Base-by-base conservation (phyloP, 1,139 yeast genomes). In the Hyphopichia burtonii region DNA sequence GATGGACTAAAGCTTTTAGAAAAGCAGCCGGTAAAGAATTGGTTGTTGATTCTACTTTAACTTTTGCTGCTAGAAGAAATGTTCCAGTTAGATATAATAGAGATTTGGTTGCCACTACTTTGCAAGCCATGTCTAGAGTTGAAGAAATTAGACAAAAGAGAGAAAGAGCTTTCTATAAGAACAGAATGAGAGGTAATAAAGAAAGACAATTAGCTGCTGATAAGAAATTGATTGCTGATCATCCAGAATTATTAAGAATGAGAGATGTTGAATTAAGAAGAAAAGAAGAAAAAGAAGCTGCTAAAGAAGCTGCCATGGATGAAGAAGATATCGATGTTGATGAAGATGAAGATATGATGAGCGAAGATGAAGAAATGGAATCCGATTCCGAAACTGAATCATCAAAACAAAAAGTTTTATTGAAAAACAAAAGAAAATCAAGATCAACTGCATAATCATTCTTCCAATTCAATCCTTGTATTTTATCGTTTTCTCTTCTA, bases 1-100 rank as follows among this genome's bases (percentile, higher is more conserved):
- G 81, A 71, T 93, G 99, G 99, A 93, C 99, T 46, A 93, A 94
- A 69, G 98, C 99, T 1, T 93, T 94, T 80, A 84, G 99, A 74
- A 93, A 93, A 68, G 96, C 98, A 47, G 98, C 98, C 40, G 99
- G 99, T 58, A 93, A 93, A 67, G 99, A 93, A 66, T 81, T 93
- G 76, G 97, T 95, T 38, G 98, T 93, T 46, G 99, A 93, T 63
- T 86, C 96, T 12, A 91, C 99, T 7, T 79, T 93, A 61, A 88
- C 98, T 1, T 93, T 94, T 67, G 96, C 96, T 46, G 90, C 95
- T 49, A 87, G 98, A 73, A 87, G 99, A 76, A 91, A 94, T 60
- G 95, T 93, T 42, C 99, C 99, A 36, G 97, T 93, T 41, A 83
- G 99, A 67, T 93, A 93, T 71, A 93, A 94, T 75, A 83, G 99